phyloP scores from a whole-genome alignment of 192 early-diverging fungal genomes.

The Dissophora ornata region DNA sequence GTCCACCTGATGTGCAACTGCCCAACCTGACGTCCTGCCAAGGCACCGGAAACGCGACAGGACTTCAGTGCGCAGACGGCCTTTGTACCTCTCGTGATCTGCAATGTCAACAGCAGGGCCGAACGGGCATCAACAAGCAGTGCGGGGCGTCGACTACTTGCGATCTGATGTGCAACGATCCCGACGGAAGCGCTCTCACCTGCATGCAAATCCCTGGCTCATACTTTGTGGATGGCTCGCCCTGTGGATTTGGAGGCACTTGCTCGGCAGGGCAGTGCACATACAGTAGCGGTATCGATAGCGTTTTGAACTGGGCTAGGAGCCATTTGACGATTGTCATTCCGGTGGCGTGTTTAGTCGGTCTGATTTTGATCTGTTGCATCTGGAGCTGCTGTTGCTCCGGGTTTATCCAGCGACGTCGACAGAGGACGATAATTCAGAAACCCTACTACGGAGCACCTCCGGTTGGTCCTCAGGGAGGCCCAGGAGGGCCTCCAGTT shows the following conservation, averaged over 20 bases:
- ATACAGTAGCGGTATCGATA: conserved; percentile 45
- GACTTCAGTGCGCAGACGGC: conserved; percentile 73
- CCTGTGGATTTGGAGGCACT: conserved; percentile 74
- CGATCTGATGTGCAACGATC: conserved; percentile 71
- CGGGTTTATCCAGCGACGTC: background rate
- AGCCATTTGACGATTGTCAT: conserved; percentile 61
- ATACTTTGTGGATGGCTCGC: conserved; percentile 76
- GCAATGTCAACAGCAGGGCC: conserved; percentile 71
- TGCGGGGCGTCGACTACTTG: conserved; percentile 74
- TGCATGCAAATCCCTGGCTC: conserved; percentile 56
- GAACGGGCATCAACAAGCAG: conserved; percentile 61
- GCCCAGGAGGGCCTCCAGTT: background rate
- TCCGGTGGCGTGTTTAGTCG: conserved; percentile 56
- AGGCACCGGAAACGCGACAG: conserved; percentile 44
- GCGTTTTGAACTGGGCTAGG: conserved; percentile 58
- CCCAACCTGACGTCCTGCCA: conserved; percentile 73
- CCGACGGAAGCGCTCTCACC: conserved; percentile 33
- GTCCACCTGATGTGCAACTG: conserved; percentile 76
- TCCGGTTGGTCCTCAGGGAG: background rate
- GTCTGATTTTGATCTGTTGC: conserved; percentile 58
- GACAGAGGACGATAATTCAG: conserved; percentile 21
- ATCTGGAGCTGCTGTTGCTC: conserved; percentile 50
- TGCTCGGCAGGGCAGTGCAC: conserved; percentile 52
- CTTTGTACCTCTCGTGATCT: conserved; percentile 80
- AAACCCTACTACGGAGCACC: conserved; percentile 9